These are phyloP conservation scores for Aspergillus flavus DNA, from an alignment of 2,329 filamentous ascomycete species.

Conservation along the genomic window DNA sequence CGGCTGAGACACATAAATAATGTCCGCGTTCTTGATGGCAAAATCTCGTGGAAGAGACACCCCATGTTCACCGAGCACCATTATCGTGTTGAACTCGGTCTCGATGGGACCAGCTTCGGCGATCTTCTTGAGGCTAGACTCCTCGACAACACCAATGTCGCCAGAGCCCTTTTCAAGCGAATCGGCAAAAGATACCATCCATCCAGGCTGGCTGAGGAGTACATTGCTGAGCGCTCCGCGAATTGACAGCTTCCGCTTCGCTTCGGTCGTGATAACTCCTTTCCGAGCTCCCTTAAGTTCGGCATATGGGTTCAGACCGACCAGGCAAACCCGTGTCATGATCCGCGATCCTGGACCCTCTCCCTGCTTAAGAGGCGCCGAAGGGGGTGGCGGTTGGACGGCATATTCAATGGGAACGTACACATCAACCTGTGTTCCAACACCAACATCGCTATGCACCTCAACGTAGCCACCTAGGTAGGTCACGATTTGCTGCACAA, in stretches of 20 bases:
- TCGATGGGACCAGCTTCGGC: slow-evolving; percentile 12
- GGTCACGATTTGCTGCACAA: slow-evolving; percentile 61
- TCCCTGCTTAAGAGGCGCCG: background rate
- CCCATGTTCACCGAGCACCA: slow-evolving; percentile 25
- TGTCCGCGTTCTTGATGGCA: slow-evolving; percentile 18
- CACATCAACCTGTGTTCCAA: slow-evolving; percentile 34
- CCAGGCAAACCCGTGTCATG: slow-evolving; percentile 26
- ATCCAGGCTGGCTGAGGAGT: slow-evolving; percentile 25
- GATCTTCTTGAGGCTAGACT: slow-evolving; percentile 24
- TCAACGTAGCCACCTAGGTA: slow-evolving; percentile 60
- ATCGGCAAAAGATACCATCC: slow-evolving; percentile 30
- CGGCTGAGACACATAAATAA: slow-evolving; percentile 31
- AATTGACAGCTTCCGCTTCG: slow-evolving; percentile 32
- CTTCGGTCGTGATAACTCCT: slow-evolving; percentile 27
- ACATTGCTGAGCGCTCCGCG: slow-evolving; percentile 29
- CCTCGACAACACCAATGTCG: slow-evolving; percentile 33
- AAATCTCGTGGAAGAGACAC: slow-evolving; percentile 7
- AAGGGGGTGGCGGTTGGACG: background rate
- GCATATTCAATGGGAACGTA: slow-evolving; percentile 27
- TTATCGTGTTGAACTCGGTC: slow-evolving; percentile 20
- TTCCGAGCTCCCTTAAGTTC: slow-evolving; percentile 24
- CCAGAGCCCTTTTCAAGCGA: slow-evolving; percentile 23
- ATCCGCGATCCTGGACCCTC: slow-evolving; percentile 1
- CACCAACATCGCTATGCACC: slow-evolving; percentile 47
- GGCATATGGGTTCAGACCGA: slow-evolving; percentile 30